These are phyloP conservation scores for Endoconidiophora laricicola DNA, from an alignment of 2,329 filamentous ascomycete species.

Conservation along the genomic window DNA sequence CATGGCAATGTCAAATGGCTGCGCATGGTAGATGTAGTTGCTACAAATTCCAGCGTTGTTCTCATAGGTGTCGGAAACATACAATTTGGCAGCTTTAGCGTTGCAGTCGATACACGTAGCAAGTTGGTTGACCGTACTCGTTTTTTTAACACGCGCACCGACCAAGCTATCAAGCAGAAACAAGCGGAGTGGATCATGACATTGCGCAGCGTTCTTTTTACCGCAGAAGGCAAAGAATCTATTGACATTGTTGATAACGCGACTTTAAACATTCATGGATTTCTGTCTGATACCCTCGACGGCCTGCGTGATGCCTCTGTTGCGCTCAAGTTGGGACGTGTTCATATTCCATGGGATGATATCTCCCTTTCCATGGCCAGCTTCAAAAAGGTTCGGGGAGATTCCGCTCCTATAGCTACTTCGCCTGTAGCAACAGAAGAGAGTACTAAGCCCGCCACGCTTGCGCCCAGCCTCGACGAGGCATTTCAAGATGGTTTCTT, in stretches of 20 bases:
- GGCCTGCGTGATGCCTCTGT: conserved; percentile 82
- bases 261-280: conserved; percentile 78
- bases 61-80: conserved; percentile 69
- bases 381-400: conserved; percentile 48
- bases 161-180: conserved; percentile 35
- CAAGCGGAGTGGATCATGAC: conserved; percentile 92
- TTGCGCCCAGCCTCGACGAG: conserved; percentile 3
- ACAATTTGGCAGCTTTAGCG: conserved; percentile 67
- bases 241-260: conserved; percentile 79
- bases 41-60: conserved; percentile 60
- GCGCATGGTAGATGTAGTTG: conserved; percentile 73
- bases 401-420: neutral
- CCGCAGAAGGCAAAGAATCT: conserved; percentile 66
- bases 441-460: neutral
- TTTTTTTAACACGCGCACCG: conserved; percentile 51
- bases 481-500: conserved; percentile 23
- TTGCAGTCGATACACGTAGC: conserved; percentile 77
- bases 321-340: conserved; percentile 73
- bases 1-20: conserved; percentile 82
- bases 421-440: neutral
- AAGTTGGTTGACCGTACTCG: conserved; percentile 85
- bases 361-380: conserved; percentile 56
- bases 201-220: conserved; percentile 74
- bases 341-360: conserved; percentile 85
- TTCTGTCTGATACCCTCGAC: conserved; percentile 69